Conservation (phyloP, 306 rosid genomes). For the Pueraria montana region DNA sequence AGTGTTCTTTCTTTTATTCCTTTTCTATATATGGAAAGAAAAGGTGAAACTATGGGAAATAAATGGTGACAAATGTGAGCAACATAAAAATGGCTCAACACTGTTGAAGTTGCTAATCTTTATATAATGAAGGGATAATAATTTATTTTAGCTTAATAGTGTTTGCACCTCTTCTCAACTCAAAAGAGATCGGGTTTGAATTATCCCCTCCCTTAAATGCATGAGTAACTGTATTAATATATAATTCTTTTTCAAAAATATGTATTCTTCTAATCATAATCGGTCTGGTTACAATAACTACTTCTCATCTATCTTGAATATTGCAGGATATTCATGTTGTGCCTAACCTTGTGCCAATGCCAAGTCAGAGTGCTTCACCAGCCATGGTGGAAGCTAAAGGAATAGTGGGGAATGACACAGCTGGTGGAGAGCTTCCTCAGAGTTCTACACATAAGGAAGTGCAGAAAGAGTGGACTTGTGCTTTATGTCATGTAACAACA, state of each 20-base stretch:
- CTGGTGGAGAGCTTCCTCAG: slow-evolving; percentile 39
- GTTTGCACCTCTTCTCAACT: background rate
- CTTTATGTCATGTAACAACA: slow-evolving; percentile 54
- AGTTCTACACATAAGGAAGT: slow-evolving; percentile 39
- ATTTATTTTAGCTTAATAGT: background rate
- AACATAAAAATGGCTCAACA: background rate
- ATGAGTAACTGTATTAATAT: background rate
- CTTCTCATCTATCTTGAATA: slow-evolving; percentile 34
- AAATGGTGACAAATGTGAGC: background rate
- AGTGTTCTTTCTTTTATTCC: background rate
- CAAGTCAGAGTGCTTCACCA: slow-evolving; percentile 35
- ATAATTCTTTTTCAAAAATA: background rate
- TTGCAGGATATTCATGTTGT: slow-evolving; percentile 46
- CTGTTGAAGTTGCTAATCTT: background rate
- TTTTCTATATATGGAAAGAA: background rate
- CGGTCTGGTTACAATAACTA: background rate
- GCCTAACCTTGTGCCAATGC: slow-evolving; percentile 16
- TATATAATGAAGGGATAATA: background rate
- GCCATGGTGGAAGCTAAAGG: background rate
- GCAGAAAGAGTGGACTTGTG: slow-evolving; percentile 64
- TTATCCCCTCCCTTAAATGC: background rate
- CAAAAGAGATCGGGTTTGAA: slow-evolving; percentile 5
- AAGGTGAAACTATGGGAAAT: background rate
- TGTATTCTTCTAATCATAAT: background rate
- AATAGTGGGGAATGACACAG: slow-evolving; percentile 1